Conservation (phyloP, 352 stramenopile genomes). For the Lagenidium sp. region DNA sequence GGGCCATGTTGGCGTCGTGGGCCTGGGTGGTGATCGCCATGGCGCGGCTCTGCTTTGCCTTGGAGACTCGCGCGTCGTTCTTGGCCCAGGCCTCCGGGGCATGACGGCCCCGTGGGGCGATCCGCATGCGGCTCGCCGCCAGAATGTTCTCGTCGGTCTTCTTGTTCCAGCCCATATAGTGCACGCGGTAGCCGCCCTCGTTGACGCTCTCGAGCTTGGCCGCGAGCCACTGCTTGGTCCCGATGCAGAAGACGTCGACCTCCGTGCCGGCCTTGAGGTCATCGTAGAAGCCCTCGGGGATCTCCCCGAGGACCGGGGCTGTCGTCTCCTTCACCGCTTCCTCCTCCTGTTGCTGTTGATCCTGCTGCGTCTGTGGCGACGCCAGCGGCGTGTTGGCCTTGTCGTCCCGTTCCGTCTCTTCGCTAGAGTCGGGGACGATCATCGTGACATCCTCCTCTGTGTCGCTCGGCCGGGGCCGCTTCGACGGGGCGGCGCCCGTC, state of each 20-base stretch:
- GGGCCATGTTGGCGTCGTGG: constrained; percentile 11
- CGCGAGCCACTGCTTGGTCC: constrained; percentile 42
- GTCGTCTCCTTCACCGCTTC: no score
- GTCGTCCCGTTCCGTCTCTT: no score
- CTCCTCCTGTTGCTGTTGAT: no score
- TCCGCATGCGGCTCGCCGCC: constrained; percentile 16
- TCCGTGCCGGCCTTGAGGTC: constrained; percentile 26
- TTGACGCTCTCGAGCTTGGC: constrained; percentile 36
- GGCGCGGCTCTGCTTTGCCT: constrained; percentile 6
- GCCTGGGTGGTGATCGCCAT: constrained; percentile 40
- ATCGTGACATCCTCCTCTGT: no score
- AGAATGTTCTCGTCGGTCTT: constrained; percentile 41
- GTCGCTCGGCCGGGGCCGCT: no score
- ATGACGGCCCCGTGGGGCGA: constrained; percentile 29
- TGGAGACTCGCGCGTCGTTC: constrained; percentile 24
- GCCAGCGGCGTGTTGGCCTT: no score
- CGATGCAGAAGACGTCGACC: constrained; percentile 50
- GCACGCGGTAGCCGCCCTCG: constrained; percentile 30
- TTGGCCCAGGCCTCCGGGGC: constrained; percentile 32
- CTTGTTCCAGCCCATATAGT: constrained; percentile 65
- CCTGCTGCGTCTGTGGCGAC: no score
- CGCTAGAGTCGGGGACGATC: no score
- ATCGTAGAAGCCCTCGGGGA: no score
- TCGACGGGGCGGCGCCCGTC: no score
- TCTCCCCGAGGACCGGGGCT: no score